Conservation (phyloP, 73 alveolate genomes). For the Breviolum minutum region DNA sequence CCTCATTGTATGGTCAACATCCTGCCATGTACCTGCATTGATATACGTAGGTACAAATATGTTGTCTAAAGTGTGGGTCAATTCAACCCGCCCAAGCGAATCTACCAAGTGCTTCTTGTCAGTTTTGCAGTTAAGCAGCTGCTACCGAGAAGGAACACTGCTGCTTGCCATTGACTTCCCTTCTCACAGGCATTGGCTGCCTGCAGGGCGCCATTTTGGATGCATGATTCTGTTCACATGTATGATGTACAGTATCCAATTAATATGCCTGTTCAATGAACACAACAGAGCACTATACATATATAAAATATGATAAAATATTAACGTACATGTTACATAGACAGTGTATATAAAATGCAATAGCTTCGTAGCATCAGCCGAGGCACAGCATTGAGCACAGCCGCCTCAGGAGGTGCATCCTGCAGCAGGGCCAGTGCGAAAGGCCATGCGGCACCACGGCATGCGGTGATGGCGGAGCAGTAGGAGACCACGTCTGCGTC, state of each 20-base stretch:
- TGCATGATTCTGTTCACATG: background rate
- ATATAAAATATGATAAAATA: background rate
- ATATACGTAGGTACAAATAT: too few relatives aligned
- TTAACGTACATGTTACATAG: too few relatives aligned
- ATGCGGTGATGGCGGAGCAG: slow-evolving; percentile 26
- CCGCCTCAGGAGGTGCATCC: background rate
- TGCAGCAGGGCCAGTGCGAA: background rate
- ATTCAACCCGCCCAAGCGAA: too few relatives aligned
- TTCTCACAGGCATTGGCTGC: slow-evolving; percentile 29
- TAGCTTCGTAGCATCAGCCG: background rate
- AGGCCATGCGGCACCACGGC: slow-evolving; percentile 61
- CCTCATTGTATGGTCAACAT: too few relatives aligned
- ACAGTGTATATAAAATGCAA: background rate
- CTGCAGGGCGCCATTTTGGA: background rate
- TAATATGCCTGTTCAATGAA: too few relatives aligned
- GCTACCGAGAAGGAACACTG: background rate
- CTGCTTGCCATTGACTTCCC: slow-evolving; percentile 34
- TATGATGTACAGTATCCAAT: background rate
- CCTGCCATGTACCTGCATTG: too few relatives aligned
- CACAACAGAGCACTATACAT: background rate
- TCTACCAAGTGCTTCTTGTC: too few relatives aligned
- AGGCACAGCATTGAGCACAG: slow-evolving; percentile 5
- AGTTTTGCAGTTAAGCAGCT: background rate
- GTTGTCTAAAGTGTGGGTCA: too few relatives aligned
- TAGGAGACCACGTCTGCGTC: slow-evolving; percentile 9